Evolutionary conservation across 768 basidiomycete genomes (phyloP), one percentile per base, ranked within the genome.

Genomic region (Trametes maxima): DNA sequence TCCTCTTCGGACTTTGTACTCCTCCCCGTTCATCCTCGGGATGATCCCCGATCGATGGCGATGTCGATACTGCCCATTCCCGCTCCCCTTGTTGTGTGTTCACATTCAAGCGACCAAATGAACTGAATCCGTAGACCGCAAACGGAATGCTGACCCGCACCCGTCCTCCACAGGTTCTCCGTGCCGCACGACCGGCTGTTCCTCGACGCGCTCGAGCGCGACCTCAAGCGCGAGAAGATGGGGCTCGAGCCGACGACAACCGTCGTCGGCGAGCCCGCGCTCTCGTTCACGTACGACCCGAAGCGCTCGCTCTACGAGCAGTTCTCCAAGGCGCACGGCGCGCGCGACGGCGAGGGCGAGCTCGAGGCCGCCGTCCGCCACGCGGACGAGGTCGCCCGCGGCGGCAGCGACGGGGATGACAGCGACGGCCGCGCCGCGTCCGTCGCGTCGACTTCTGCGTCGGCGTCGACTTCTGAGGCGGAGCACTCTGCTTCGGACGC

Each of bases 161-260:
- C 75, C 76, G 75, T 47, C 44, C 68, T 68, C 21, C 53, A 5
- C 71, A 95, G 93, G 94, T 97, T 94, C 77, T 95, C 94, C 6
- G 95, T 98, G 6, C 95, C 95, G 2, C 95, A 98, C 63, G 95
- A 98, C 73, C 89, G 95, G 36, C 88, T 98, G 57, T 98, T 97
- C 81, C 86, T 98, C 54, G 95, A 98, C 70, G 95, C 95, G 19
- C 85, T 98, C 49, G 95, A 98, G 73, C 89, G 95, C 49, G 95
- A 98, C 73, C 85, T 97, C 58, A 97, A 96, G 78, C 85, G 95
- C 35, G 95, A 97, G 75, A 96, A 95, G 76, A 89, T 90, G 80
- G 91, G 92, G 0, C 80, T 84, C 43, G 92, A 94, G 70, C 83
- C 94, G 0, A 96, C 95, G 2, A 96, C 95, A 2, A 81, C 74